A percentile compares a stretch with the other conserved stretches of the same genome.
Evolutionary conservation across 192 early-diverging fungal species (phyloP).

Genomic region (Entomortierella chlamydospora): DNA sequence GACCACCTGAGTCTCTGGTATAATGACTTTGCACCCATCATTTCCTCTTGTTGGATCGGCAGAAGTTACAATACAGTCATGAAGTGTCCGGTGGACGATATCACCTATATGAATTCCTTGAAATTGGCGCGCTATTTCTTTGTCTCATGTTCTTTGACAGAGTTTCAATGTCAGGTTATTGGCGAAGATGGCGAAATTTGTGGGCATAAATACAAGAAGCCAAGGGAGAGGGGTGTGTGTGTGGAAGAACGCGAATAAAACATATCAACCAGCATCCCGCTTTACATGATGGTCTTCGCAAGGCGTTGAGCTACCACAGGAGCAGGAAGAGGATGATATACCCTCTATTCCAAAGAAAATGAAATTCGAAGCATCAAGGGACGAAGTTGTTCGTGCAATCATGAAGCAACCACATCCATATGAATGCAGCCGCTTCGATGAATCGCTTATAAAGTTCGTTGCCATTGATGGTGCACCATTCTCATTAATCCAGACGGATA

Average conservation of each 20-base stretch:
- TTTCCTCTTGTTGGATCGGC: too few relatives aligned
- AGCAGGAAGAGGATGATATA: constrained; percentile 14
- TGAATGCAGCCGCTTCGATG: neutral
- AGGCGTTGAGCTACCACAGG: neutral
- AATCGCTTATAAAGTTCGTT: neutral
- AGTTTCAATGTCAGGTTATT: constrained; percentile 14
- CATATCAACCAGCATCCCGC: neutral
- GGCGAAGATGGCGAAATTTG: constrained; percentile 2
- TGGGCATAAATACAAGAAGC: constrained; percentile 3
- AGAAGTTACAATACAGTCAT: neutral
- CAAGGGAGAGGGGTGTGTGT: too few relatives aligned
- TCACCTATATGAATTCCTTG: neutral
- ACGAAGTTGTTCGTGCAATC: neutral
- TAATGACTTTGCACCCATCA: too few relatives aligned
- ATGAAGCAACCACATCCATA: constrained; percentile 9
- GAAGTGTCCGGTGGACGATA: neutral
- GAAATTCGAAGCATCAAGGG: constrained; percentile 5
- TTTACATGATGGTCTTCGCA: neutral
- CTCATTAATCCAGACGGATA: neutral
- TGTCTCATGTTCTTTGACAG: neutral
- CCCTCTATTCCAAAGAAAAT: constrained; percentile 6
- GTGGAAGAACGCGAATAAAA: constrained; percentile 3
- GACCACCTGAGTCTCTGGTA: too few relatives aligned
- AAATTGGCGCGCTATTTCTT: constrained; percentile 7
- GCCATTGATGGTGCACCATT: neutral